Base-by-base conservation (phyloP, 2,329 filamentous ascomycete species). In the Ophiocordyceps camponoti-floridani region DNA sequence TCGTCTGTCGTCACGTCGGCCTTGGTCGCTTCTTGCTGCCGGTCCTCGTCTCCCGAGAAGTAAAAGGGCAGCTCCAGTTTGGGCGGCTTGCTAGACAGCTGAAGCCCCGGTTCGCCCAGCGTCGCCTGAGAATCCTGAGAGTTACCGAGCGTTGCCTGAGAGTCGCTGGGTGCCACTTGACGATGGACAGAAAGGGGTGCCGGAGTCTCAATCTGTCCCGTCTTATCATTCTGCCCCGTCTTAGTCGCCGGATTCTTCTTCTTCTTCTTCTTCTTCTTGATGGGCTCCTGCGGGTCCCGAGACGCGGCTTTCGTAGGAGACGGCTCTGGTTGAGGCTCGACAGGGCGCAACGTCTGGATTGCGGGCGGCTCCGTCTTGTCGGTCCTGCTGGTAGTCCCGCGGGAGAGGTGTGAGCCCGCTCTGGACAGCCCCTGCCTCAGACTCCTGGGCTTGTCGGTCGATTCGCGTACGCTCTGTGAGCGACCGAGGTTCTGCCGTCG, bases 291-390 rank as follows among this genome's bases (percentile, higher is more conserved):
- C 23, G 46, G 14, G 31, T 30, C 26, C 14, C 41, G 16, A 4
- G 26, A 18, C n/a, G 27, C 23, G 38, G 19, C 31, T 16, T 23
- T 23, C 23, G 23, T 23, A 3, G 23, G 23, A 23, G 40, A n/a
- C 19, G 31, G 31, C 16, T 12, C 7, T n/a, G 27, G 27, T 11
- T 45, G 19, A 3, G 33, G 37, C 4, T n/a, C 28, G 1, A 40
- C 33, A 41, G 11, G 38, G 14, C 12, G 45, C 7, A 13, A 46
- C n/a, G 14, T 47, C 40, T 14, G 47, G 5, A 75, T 58, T 7
- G 65, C 64, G 3, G 69, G 67, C 4, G 68, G 73, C 46, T 61
- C 69, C 2, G 67, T 60, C 51, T 70, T 67, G 11, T 65, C 64
- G 52, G 78, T 63, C 10, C 5, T 23, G 23, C 5, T 23, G 23